Evolutionary conservation across 148 eudicot species (phyloP).

Genomic region (Gaultheria prostrata): DNA sequence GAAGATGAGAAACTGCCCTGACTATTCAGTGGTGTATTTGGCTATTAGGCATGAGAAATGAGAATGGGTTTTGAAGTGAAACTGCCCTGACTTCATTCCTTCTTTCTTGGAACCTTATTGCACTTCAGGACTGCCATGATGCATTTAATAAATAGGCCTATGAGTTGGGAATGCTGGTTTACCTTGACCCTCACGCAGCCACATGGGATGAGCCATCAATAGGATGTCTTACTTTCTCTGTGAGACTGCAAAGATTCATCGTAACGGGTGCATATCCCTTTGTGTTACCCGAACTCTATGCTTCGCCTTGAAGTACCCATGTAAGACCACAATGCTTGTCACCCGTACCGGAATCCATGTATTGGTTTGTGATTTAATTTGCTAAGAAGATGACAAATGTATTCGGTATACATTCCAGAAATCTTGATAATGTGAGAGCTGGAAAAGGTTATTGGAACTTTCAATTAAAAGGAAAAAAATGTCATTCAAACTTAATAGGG

Average conservation of each 20-base stretch:
- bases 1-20: background rate
- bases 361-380: background rate
- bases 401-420: too few species aligned
- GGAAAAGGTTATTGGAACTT: background rate
- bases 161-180: conserved; percentile 1
- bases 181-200: background rate
- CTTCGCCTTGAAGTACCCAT: background rate
- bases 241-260: background rate
- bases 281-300: background rate
- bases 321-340: background rate
- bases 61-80: background rate
- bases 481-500: too few species aligned
- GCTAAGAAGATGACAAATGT: too few species aligned
- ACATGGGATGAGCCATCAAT: background rate
- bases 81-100: background rate
- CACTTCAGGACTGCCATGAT: background rate
- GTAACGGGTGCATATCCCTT: background rate
- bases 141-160: background rate
- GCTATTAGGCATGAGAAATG: too few species aligned
- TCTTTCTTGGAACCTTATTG: background rate
- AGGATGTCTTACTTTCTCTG: background rate
- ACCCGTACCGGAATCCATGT: conserved; percentile 1
- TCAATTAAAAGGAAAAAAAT: background rate
- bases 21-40: too few species aligned
- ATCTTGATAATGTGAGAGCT: too few species aligned